phyloP scores from a whole-genome alignment of 768 basidiomycete species.

The Trichaptum fuscoviolaceum region DNA sequence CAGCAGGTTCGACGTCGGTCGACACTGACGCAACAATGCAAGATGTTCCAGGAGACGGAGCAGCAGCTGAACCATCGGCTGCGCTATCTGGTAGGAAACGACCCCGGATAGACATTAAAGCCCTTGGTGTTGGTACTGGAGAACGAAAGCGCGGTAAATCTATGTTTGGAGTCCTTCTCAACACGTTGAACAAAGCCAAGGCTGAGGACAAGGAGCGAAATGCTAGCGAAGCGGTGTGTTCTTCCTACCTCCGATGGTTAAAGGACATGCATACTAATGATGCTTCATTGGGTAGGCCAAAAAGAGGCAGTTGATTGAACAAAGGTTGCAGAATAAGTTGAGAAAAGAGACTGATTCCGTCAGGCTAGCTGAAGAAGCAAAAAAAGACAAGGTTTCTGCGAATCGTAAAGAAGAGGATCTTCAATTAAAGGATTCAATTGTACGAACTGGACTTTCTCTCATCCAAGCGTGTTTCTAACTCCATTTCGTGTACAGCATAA shows the following conservation, averaged over 20 bases:
- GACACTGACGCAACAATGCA: constrained; percentile 25
- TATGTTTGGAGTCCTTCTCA: constrained; percentile 81
- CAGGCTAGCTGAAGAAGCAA: constrained; percentile 79
- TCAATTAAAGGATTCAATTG: constrained; percentile 76
- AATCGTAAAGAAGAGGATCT: constrained; percentile 80
- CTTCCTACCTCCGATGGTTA: not conserved
- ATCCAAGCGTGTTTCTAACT: not conserved
- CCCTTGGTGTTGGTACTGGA: constrained; percentile 35
- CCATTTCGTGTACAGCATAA: constrained; percentile 47
- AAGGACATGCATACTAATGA: constrained; percentile 2
- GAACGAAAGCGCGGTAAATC: constrained; percentile 82
- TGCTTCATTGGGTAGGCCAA: constrained; percentile 49
- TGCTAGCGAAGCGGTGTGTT: constrained; percentile 74
- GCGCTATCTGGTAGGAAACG: constrained; percentile 44
- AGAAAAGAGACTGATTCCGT: constrained; percentile 83
- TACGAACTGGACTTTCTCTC: constrained; percentile 31
- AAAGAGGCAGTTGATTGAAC: constrained; percentile 78
- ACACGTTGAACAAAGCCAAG: constrained; percentile 84
- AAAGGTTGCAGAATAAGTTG: constrained; percentile 80
- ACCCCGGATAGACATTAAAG: constrained; percentile 61
- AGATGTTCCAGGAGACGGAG: constrained; percentile 24
- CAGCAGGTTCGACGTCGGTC: constrained; percentile 8
- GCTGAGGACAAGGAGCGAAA: constrained; percentile 80
- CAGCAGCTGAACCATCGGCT: constrained; percentile 22
- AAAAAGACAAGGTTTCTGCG: constrained; percentile 72